phyloP scores from a whole-genome alignment of 495 filamentous ascomycete genomes.

The Penicillium maclennaniae region DNA sequence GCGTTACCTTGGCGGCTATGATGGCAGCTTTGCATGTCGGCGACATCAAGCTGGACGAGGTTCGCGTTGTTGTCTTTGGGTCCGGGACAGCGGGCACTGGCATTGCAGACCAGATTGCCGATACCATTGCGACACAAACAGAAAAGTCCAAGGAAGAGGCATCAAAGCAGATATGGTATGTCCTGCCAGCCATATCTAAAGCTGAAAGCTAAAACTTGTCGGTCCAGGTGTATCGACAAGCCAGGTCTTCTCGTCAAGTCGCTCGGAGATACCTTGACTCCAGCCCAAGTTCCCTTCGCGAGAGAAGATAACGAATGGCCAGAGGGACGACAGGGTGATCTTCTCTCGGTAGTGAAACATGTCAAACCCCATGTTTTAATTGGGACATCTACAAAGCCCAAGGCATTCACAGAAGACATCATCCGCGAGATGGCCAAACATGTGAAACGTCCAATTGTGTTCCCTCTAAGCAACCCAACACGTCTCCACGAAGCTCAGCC shows the following conservation, averaged over 20 bases:
- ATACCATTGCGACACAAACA: constrained; percentile 68
- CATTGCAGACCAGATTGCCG: constrained; percentile 79
- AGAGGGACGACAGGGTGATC: constrained; percentile 47
- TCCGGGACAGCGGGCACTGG: constrained; percentile 81
- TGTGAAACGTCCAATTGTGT: constrained; percentile 71
- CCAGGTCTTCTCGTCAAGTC: constrained; percentile 71
- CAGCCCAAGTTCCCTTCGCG: constrained; percentile 64
- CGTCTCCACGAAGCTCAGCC: constrained; percentile 79
- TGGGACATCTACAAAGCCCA: constrained; percentile 77
- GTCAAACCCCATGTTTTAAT: constrained; percentile 80
- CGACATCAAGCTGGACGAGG: constrained; percentile 61
- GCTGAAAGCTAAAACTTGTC: not conserved
- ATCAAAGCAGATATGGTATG: constrained; percentile 74
- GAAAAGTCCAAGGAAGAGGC: constrained; percentile 70
- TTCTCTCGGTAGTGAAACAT: constrained; percentile 63
- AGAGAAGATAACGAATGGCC: constrained; percentile 63
- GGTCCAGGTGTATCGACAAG: constrained; percentile 74
- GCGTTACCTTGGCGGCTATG: constrained; percentile 79
- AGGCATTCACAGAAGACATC: constrained; percentile 72
- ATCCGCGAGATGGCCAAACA: constrained; percentile 77
- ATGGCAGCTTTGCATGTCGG: constrained; percentile 68
- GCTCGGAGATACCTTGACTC: constrained; percentile 53
- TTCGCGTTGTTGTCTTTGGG: constrained; percentile 71
- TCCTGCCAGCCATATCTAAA: not conserved
- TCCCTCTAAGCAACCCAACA: constrained; percentile 86